Base-by-base conservation (phyloP, 176 grass and related monocot genomes). In the Oryza coarctata region DNA sequence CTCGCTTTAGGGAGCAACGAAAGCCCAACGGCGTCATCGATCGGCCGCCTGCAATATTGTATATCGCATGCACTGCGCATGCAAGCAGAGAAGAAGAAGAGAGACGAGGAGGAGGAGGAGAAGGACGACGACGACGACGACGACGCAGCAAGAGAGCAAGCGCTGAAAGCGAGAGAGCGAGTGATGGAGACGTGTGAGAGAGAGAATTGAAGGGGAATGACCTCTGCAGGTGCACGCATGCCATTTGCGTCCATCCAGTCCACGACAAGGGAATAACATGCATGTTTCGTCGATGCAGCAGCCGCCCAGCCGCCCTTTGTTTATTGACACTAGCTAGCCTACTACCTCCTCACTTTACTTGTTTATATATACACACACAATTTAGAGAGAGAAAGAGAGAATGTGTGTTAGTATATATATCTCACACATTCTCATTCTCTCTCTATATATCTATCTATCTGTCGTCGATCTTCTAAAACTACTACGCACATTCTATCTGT, bases 191-290 rank as follows among this genome's bases (percentile, higher is more conserved):
- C 60, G 9, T 25, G 77, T 26, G 65, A 31, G 35, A n/a, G 38
- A 10, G 49, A 52, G 15, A 20, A 6, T 1, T 2, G 9, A 12
- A 14, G 12, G 23, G 66, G 36, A 68, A 82, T 47, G 55, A 58
- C 45, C 72, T 82, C 64, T 82, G 65, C 72, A 50, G 78, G 65
- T 38, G 85, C 64, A 77, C 72, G 86, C 86, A 88, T 83, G 86
- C 86, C 86, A 60, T 78, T 78, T 65, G 75, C 80, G 26, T 88
- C 86, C 86, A 88, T 20, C 33, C 32, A 71, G 60, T 32, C 60
- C 68, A 52, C 80, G 86, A 88, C 86, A 84, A 83, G 12, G 36
- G 83, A 70, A 63, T 45, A 22, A 20, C 47, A 50, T 50, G 47
- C 47, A 50, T 50, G 47, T 50, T 22, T 55, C 50, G 50, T 45